Base-by-base conservation (phyloP, 768 basidiomycete species). In the Auricularia cornea region DNA sequence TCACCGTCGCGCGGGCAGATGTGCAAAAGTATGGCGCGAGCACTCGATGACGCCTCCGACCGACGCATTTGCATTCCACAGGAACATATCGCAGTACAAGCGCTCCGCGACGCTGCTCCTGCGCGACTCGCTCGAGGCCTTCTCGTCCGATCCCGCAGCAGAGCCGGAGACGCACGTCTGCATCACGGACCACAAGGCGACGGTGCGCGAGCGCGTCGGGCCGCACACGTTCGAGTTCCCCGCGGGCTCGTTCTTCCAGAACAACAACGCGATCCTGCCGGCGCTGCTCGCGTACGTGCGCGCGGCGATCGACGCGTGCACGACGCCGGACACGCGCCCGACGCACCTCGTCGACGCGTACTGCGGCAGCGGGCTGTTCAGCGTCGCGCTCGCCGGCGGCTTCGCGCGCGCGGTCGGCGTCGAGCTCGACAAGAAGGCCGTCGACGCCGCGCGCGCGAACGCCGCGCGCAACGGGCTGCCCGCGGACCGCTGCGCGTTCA, bases 331-430 rank as follows among this genome's bases (percentile, higher is more conserved):
- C 66, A 65, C 60, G 18, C 60, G 60, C 12, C 75, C 75, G 18
- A 94, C 90, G 0, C 94, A 96, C 74, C 87, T 98, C 54, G 92
- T 99, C 32, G 96, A 99, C 72, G 87, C 95, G 2, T 96, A 96
- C 75, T 98, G 94, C 72, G 94, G 94, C 51, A 84, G 86, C 16
- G 94, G 94, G 3, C 82, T 95, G 61, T 95, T 96, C 74, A 86
- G 90, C 2, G 86, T 96, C 78, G 83, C 85, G 14, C 86, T 98
- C 59, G 88, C 89, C 3, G 82, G 84, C 0, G 75, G 83, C 65
- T 97, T 98, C 72, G 70, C 79, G 20, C 79, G 76, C n/a, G 84
- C 97, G 38, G 86, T 89, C 1, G 96, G 96, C 3, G 93, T 97
- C 67, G 95, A 97, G 73, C 86, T 97, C 56, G 86, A 88, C 20